These are phyloP conservation scores for Citeromyces siamensis DNA, from an alignment of 1,139 yeast genomes.

Conservation along the genomic window DNA sequence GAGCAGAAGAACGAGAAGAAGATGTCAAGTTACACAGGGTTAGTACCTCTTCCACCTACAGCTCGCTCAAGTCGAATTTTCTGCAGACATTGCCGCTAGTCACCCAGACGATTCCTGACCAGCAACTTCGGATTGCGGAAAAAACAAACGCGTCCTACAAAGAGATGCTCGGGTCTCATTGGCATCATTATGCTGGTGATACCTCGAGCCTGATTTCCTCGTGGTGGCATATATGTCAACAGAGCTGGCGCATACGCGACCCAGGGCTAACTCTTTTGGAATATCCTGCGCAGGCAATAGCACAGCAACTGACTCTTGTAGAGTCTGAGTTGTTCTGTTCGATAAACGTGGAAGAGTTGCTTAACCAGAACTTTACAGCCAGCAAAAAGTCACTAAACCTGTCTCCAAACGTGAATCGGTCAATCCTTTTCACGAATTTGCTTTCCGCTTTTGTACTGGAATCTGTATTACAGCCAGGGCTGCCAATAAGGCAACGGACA, in stretches of 20 bases:
- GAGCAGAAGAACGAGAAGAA: too few relatives aligned
- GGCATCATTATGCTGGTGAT: constrained; percentile 21
- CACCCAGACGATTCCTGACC: background rate
- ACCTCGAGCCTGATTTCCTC: constrained; percentile 18
- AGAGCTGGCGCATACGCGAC: constrained; percentile 19
- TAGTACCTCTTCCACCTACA: constrained; percentile 20
- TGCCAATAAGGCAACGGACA: constrained; percentile 34
- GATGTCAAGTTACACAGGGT: constrained; percentile 36
- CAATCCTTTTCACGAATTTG: constrained; percentile 66
- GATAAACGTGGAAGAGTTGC: constrained; percentile 59
- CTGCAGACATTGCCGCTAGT: background rate
- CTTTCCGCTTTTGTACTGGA: constrained; percentile 78
- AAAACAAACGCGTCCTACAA: constrained; percentile 34
- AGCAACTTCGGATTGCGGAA: background rate
- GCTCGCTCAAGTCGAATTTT: constrained; percentile 19
- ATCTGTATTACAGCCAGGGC: constrained; percentile 46
- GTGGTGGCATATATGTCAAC: constrained; percentile 24
- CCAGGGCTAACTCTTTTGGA: constrained; percentile 41
- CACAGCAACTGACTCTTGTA: constrained; percentile 73
- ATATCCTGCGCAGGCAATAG: constrained; percentile 69
- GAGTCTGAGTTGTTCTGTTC: constrained; percentile 63
- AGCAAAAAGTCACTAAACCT: constrained; percentile 48
- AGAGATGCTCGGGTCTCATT: constrained; percentile 34
- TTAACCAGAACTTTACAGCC: constrained; percentile 61
- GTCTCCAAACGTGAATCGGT: constrained; percentile 64